Evolutionary conservation across 2,329 filamentous ascomycete genomes (phyloP), one percentile per base, ranked within the genome.

Genomic region (Trichoderma harzianum): DNA sequence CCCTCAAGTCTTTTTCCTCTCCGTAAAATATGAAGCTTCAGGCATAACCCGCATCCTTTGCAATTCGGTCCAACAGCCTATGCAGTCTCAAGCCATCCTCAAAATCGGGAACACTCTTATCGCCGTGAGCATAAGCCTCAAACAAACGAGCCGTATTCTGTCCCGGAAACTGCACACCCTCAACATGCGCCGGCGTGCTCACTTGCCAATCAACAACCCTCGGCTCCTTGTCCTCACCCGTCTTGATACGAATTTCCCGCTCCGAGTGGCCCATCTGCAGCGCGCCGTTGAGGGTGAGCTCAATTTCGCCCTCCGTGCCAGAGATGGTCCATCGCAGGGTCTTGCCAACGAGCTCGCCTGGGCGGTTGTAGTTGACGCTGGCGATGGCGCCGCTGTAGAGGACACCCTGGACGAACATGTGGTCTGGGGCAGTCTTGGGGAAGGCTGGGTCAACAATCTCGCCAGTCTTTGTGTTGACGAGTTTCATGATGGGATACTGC

Each of bases 181-280:
- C 92, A 79, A 95, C 94, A 81, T 93, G 93, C 36, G 92, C 92
- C 87, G 93, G 95, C 88, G 94, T 80, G 24, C 80, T 81, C 72
- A 80, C 80, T 74, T 53, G 28, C 60, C 66, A 72, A 6, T 57
- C 66, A 14, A 72, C 47, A 3, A 74, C 57, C 8, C 73, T 74
- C n/a, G 78, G 24, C 62, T 8, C 80, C 78, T 58, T 79, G 77
- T n/a, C 80, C 79, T 7, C 77, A 76, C 32, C 47, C 7, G 47
- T 68, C 43, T 28, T 57, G 57, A 72, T 67, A 5, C 57, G 63
- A 34, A 72, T 30, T 10, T 39, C 47, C 11, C 43, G 57, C 32
- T 21, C 24, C 24, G 16, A 32, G 10, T 28, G 21, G 5, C 70
- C 70, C 69, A 82, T 81, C 16, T 78, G 73, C 77, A 80, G 74